phyloP scores from a whole-genome alignment of 495 filamentous ascomycete species.

The Paragyromitra xinjiangensis region DNA sequence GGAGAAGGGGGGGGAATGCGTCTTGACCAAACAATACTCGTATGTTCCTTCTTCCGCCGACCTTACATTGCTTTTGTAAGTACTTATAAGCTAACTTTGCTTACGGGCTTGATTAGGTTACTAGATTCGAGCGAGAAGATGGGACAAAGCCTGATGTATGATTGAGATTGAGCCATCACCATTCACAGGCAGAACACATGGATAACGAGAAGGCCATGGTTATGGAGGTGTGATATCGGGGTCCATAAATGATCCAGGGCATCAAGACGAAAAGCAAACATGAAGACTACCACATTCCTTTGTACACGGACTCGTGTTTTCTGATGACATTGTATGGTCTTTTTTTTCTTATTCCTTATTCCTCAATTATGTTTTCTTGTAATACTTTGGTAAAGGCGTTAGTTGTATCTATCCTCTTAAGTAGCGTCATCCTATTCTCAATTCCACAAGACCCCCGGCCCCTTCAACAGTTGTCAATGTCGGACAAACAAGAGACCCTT shows the following conservation, averaged over 20 bases:
- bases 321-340: slow-evolving; percentile 9
- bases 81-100: slow-evolving; percentile 15
- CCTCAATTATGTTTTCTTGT: slow-evolving; percentile 33
- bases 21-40: slow-evolving; percentile 87
- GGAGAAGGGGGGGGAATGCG: slow-evolving; percentile 94
- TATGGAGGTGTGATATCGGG: slow-evolving; percentile 66
- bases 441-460: slow-evolving; percentile 13
- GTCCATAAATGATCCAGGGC: neutral
- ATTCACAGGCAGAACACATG: neutral
- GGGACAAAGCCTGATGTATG: slow-evolving; percentile 63
- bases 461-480: neutral
- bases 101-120: slow-evolving; percentile 59
- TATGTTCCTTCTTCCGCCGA: slow-evolving; percentile 60
- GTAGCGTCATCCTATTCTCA: slow-evolving; percentile 19
- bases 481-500: neutral
- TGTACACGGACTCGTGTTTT: slow-evolving; percentile 18
- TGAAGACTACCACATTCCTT: slow-evolving; percentile 14
- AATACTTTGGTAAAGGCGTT: slow-evolving; percentile 49
- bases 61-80: slow-evolving; percentile 21
- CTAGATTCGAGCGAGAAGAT: slow-evolving; percentile 66
- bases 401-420: slow-evolving; percentile 33
- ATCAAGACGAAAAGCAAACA: neutral
- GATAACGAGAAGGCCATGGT: slow-evolving; percentile 62
- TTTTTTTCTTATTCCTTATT: slow-evolving; percentile 21
- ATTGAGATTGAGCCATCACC: slow-evolving; percentile 55